These are phyloP conservation scores for Taiozyma sp. DNA, from an alignment of 1,139 yeast species.

Conservation along the genomic window DNA sequence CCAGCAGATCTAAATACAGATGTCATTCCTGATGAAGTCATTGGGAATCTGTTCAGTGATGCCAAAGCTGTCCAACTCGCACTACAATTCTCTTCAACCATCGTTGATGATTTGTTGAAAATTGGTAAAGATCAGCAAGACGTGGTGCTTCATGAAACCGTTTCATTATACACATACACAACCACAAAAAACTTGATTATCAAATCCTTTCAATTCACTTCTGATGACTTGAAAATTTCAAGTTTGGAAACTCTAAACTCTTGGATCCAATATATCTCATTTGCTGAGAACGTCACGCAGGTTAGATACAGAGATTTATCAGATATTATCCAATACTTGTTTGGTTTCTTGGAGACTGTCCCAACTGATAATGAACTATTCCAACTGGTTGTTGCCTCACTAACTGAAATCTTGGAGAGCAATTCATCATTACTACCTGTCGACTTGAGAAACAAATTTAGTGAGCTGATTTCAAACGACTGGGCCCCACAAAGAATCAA, in stretches of 20 bases:
- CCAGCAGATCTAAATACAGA: conserved; percentile 9
- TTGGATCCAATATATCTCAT: conserved; percentile 39
- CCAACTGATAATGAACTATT: conserved; percentile 8
- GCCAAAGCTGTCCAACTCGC: conserved; percentile 15
- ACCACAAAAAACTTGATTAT: conserved; percentile 17
- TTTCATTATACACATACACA: conserved; percentile 28
- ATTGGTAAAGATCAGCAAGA: conserved; percentile 23
- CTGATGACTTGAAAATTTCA: conserved; percentile 3
- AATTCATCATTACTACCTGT: conserved; percentile 29
- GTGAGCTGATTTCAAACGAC: conserved; percentile 24
- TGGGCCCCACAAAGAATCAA: conserved; percentile 37
- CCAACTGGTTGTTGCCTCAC: conserved; percentile 20
- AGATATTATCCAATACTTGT: conserved; percentile 27
- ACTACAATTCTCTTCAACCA: conserved; percentile 40
- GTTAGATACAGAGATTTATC: conserved; percentile 34
- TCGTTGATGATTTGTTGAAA: conserved; percentile 51
- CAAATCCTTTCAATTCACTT: conserved; percentile 9
- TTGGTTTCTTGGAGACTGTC: conserved; percentile 17
- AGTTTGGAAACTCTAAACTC: conserved; percentile 18
- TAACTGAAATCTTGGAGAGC: conserved; percentile 28
- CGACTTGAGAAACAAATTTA: conserved; percentile 27
- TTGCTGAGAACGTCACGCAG: conserved; percentile 33
- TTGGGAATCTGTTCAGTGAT: conserved; percentile 11
- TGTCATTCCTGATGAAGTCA: conserved; percentile 23
- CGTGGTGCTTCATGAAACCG: conserved; percentile 28